Percentiles rank a stretch among this genome's conserved stretches.
phyloP scores from a whole-genome alignment of 352 stramenopile genomes.

The Globisporangium nodosum region DNA sequence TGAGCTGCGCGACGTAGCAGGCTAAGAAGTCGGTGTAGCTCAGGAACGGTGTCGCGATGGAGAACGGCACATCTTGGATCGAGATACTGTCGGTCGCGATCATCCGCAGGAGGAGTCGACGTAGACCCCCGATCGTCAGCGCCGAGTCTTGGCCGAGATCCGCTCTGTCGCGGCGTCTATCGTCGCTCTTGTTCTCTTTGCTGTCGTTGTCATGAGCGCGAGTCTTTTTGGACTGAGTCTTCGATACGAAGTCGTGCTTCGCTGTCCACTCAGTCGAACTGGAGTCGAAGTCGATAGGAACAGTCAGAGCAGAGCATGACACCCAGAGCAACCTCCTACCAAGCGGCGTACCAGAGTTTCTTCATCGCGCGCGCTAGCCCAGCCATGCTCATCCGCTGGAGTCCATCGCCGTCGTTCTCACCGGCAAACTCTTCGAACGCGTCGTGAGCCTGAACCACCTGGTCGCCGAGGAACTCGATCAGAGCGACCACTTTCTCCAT shows the following conservation, averaged over 20 bases:
- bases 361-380: slow-evolving; percentile 38
- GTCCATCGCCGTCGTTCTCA: slow-evolving; percentile 6
- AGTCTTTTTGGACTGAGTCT: not conserved
- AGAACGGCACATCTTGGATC: slow-evolving; percentile 20
- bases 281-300: not conserved
- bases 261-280: slow-evolving; percentile 16
- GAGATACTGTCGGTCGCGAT: slow-evolving; percentile 27
- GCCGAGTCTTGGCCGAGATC: not conserved
- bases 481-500: slow-evolving; percentile 44
- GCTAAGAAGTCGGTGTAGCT: slow-evolving; percentile 69
- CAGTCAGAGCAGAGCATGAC: not conserved
- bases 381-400: slow-evolving; percentile 34
- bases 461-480: slow-evolving; percentile 56
- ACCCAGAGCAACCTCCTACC: not conserved
- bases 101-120: slow-evolving; percentile 33
- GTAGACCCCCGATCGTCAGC: slow-evolving; percentile 26
- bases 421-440: slow-evolving; percentile 39
- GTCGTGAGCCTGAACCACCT: slow-evolving; percentile 51
- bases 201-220: not conserved
- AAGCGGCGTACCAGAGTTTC: slow-evolving; percentile 29
- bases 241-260: slow-evolving; percentile 1
- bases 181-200: not conserved
- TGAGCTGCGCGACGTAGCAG: slow-evolving; percentile 44
- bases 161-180: not conserved
- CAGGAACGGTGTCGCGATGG: slow-evolving; percentile 31